These are phyloP conservation scores for Fusarium nygamai DNA, from an alignment of 2,329 filamentous ascomycete genomes.

Conservation along the genomic window DNA sequence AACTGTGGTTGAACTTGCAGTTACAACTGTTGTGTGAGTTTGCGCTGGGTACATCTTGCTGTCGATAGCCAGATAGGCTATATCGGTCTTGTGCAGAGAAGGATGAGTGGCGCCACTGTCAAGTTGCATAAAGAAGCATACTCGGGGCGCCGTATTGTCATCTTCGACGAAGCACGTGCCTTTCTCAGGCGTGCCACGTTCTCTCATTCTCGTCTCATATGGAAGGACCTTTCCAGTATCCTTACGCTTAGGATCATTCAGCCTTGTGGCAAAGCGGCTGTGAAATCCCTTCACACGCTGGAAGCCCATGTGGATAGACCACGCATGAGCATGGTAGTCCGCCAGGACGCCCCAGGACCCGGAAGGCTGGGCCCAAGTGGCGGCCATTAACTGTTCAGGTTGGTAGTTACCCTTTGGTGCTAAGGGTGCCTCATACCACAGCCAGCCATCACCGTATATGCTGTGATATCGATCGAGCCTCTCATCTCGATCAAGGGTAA, in stretches of 20 bases:
- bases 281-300: conserved; percentile 38
- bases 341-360: background rate
- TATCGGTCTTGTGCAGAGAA: conserved; percentile 31
- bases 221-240: conserved; percentile 22
- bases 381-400: conserved; percentile 35
- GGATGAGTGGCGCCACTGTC: conserved; percentile 40
- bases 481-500: conserved; percentile 34
- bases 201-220: conserved; percentile 25
- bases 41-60: conserved; percentile 33
- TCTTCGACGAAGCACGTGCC: conserved; percentile 19
- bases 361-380: conserved; percentile 39
- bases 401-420: conserved; percentile 15
- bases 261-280: conserved; percentile 7
- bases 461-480: conserved; percentile 36
- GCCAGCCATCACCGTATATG: conserved; percentile 39
- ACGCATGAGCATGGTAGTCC: conserved; percentile 2
- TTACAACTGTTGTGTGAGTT: conserved; percentile 23
- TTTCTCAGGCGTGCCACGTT: background rate
- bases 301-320: conserved; percentile 43
- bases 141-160: conserved; percentile 20
- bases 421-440: conserved; percentile 41
- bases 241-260: background rate
- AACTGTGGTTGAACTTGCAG: conserved; percentile 17
- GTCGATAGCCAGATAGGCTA: conserved; percentile 36
- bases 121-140: conserved; percentile 42